Evolutionary conservation across 257 asterid genomes (phyloP).

Genomic region (Solanum bulbocastanum): DNA sequence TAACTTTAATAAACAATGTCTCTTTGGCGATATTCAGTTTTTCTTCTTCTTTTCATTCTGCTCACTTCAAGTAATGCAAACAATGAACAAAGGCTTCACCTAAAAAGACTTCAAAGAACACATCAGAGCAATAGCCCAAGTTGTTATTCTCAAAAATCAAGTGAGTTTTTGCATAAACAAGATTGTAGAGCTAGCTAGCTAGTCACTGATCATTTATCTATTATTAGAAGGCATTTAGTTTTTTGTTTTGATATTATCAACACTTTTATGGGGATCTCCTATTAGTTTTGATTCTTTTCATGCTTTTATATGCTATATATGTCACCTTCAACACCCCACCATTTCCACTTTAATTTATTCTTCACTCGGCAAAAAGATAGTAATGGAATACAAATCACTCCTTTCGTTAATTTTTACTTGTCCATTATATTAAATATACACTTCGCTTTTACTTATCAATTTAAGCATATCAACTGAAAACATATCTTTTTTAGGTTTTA

Average conservation of each 20-base stretch:
- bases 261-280: not conserved
- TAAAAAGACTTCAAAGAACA: constrained; percentile 15
- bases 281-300: not conserved
- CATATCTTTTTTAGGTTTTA: not conserved
- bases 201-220: not conserved
- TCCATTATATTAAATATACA: too few relatives aligned
- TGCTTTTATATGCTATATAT: not conserved
- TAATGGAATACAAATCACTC: not conserved
- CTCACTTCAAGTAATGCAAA: constrained; percentile 13
- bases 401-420: not conserved
- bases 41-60: constrained; percentile 12
- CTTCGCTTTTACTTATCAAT: not conserved
- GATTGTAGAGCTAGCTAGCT: not conserved
- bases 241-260: not conserved
- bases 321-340: not conserved
- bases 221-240: not conserved
- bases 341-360: not conserved
- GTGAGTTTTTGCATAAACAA: constrained; percentile 29
- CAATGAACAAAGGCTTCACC: constrained; percentile 18
- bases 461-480: not conserved
- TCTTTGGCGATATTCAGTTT: not conserved
- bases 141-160: constrained; percentile 35
- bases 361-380: not conserved
- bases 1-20: not conserved
- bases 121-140: constrained; percentile 5